Evolutionary conservation across 345 rosid species (phyloP).

Genomic region (Heritiera littoralis): DNA sequence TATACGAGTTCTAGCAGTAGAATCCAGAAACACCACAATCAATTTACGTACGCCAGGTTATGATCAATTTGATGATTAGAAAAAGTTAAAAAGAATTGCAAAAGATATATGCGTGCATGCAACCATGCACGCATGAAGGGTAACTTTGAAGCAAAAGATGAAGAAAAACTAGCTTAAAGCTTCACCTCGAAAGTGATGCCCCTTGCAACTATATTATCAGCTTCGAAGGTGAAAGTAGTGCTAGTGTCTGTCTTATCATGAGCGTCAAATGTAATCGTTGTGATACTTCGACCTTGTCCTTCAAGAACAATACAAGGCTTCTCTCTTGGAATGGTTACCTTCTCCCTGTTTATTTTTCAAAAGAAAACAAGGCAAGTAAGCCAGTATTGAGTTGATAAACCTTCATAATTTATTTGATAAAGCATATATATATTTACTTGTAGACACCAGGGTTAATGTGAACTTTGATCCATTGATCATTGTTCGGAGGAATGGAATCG

Average conservation of each 20-base stretch:
- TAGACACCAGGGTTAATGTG: not conserved
- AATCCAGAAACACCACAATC: not conserved
- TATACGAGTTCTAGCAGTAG: conserved; percentile 45
- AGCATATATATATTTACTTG: not conserved
- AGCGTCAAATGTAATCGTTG: conserved; percentile 29
- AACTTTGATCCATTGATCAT: conserved; percentile 18
- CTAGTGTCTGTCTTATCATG: conserved; percentile 27
- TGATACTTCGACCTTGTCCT: conserved; percentile 28
- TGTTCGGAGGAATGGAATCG: conserved; percentile 40
- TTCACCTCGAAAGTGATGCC: conserved; percentile 51
- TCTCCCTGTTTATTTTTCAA: conserved; percentile 21
- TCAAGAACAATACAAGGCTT: conserved; percentile 45
- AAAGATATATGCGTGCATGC: too few species aligned
- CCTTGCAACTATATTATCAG: conserved; percentile 37
- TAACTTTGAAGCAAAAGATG: not conserved
- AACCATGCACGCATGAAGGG: too few species aligned
- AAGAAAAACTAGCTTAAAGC: too few species aligned
- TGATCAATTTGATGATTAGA: too few species aligned
- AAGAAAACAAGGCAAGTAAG: not conserved
- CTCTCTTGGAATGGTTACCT: conserved; percentile 36
- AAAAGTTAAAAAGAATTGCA: too few species aligned
- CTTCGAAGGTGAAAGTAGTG: conserved; percentile 33
- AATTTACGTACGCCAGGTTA: too few species aligned
- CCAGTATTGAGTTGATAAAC: not conserved
- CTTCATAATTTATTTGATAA: not conserved